Conservation (phyloP, 2,329 filamentous ascomycete species). For the Akanthomyces uredinophilus region DNA sequence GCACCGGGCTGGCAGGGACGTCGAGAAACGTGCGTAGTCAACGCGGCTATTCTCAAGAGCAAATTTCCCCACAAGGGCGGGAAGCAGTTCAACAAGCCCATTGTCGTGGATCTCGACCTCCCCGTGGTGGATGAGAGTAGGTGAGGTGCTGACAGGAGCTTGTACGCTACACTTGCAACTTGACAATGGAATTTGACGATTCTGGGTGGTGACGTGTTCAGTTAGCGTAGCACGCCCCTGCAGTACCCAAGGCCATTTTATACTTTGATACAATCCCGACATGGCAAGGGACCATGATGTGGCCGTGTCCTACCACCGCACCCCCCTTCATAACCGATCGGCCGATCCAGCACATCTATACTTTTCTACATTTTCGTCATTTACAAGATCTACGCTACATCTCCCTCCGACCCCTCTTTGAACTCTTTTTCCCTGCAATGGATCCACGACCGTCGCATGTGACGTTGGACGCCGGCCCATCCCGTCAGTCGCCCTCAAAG, state of each 20-base stretch:
- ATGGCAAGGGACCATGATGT: too few species aligned
- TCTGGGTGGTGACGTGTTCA: too few species aligned
- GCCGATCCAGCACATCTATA: too few species aligned
- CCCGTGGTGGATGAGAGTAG: constrained; percentile 37
- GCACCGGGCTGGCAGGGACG: constrained; percentile 40
- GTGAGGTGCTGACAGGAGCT: neutral
- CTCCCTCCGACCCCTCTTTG: neutral
- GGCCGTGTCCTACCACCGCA: too few species aligned
- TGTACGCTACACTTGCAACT: too few species aligned
- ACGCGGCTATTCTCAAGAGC: constrained; percentile 68
- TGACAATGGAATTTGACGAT: too few species aligned
- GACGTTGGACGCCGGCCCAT: neutral
- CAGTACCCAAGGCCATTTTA: too few species aligned
- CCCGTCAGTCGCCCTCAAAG: neutral
- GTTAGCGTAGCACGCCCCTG: too few species aligned
- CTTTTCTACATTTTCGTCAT: neutral
- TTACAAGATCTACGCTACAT: neutral
- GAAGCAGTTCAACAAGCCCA: constrained; percentile 68
- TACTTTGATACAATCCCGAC: too few species aligned
- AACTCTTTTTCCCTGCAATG: too few species aligned
- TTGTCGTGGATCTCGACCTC: constrained; percentile 77
- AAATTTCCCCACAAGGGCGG: constrained; percentile 58
- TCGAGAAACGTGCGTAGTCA: constrained; percentile 71
- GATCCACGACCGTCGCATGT: neutral
- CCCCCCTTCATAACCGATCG: too few species aligned